These are phyloP conservation scores for Castanea mollissima DNA, from an alignment of 306 rosid genomes.

Conservation along the genomic window DNA sequence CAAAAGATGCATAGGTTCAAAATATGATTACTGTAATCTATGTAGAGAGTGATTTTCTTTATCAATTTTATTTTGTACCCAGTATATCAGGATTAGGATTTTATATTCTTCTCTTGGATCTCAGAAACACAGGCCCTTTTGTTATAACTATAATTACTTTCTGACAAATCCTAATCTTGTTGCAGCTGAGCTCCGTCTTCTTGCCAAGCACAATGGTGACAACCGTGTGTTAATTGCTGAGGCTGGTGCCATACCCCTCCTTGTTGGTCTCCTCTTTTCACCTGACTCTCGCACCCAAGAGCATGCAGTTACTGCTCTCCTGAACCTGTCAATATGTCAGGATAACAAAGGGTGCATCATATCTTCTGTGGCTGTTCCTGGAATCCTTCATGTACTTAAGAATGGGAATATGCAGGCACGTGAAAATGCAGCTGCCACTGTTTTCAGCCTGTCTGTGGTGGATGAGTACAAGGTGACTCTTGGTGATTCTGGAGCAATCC, in stretches of 20 bases:
- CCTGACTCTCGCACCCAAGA: slow-evolving; percentile 69
- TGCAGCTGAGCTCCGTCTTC: slow-evolving; percentile 65
- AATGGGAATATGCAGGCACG: slow-evolving; percentile 86
- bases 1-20: not conserved
- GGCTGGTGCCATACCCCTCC: slow-evolving; percentile 88
- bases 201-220: slow-evolving; percentile 64
- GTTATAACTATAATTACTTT: not conserved
- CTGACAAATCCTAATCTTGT: not conserved
- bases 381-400: slow-evolving; percentile 73
- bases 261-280: slow-evolving; percentile 59
- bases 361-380: slow-evolving; percentile 63
- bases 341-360: slow-evolving; percentile 67
- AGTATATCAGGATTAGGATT: not conserved
- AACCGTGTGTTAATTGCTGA: slow-evolving; percentile 77
- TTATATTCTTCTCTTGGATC: not conserved
- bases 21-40: not conserved
- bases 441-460: slow-evolving; percentile 73
- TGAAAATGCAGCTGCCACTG: slow-evolving; percentile 92
- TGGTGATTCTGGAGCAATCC: slow-evolving; percentile 77
- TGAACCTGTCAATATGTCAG: slow-evolving; percentile 71
- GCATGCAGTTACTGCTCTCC: slow-evolving; percentile 86
- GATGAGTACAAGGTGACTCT: slow-evolving; percentile 60
- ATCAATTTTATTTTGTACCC: not conserved
- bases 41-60: not conserved
- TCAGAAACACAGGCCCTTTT: not conserved